Base-by-base conservation (phyloP, 352 stramenopile genomes). In the Aphanomyces astaci region DNA sequence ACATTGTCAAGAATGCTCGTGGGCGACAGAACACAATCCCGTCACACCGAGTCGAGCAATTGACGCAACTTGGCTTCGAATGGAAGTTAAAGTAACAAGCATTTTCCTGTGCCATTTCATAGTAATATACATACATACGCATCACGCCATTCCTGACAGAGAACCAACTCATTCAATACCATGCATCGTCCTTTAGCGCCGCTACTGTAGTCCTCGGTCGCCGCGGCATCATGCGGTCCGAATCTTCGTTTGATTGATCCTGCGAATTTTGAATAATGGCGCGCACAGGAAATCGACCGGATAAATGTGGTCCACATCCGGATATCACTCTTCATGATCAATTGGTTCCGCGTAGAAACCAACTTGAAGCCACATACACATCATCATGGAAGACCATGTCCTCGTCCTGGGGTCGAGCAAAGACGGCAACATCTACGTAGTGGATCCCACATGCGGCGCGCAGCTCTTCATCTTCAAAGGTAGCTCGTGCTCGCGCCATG, bases 391-490 rank as follows among this genome's bases (percentile, higher is more conserved):
- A 10, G 77, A 89, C 70, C 76, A 89, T 54, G 78, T 89, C 64
- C 76, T 92, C 60, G 64, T 89, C 25, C 66, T 89, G 30, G 80
- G 78, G 64, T 92, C 83, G 1, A 82, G 69, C 68, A 78, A 89
- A 40, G 80, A 87, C 75, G 86, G 78, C 33, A 80, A 90, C 63
- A 66, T 92, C 19, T 76, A 84, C 24, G 77, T 89, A 11, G 77
- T 76, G 0, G 81, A 92, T 49, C 81, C 81, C 3, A 73, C 75
- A 7, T 88, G 77, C 13, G 81, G 81, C 17, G 78, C 78, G 0
- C 80, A 88, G 75, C 76, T 90, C 36, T 89, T 81, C 60, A 79
- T 77, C 74, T 92, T 92, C 55, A 92, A 92, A 72, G 84, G 88
- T 63, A 84, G 78, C 54, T 75, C 78, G 28, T 64, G 76, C 30